Base-by-base conservation (phyloP, 257 asterid genomes). In the Solanum commersonii region DNA sequence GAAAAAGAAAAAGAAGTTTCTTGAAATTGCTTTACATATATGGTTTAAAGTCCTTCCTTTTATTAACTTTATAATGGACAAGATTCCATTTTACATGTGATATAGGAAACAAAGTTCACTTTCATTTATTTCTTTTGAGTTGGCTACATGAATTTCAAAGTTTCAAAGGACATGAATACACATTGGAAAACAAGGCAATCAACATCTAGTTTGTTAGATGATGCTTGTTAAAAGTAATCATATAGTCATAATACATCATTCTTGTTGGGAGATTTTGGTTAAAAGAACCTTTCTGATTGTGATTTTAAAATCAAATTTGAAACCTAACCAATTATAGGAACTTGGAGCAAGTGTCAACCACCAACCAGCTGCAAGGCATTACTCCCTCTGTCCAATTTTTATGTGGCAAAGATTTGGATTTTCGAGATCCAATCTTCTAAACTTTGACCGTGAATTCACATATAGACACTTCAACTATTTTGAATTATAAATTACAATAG, bases 271-370 rank as follows among this genome's bases (percentile, higher is more conserved):
- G 89, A 27, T 73, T 88, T 67, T 89, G 92, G 90, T 88, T 87
- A 81, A 88, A 72, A 85, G 42, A 87, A 83, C 31, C 73, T 72
- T 87, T 71, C 84, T 42, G 88, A 88, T 82, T 60, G 83, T 71
- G 89, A 87, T 68, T 68, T 42, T 65, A 89, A 83, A 5, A 73
- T 83, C 89, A 87, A 87, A 83, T 87, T 81, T 71, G 88, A 87
- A 88, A 91, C 93, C 91, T 86, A 90, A 90, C 84, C 89, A 90
- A 89, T 90, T n/a, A 89, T 89, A 86, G 40, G 9, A 87, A 84
- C 29, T 6, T 22, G 88, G 83, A 79, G 88, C 67, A 78, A 65
- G 87, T 72, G 86, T 89, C 94, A 90, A 91, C 91, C 87, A 84
- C 90, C 89, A 83, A 52, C 85, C 79, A 35, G 60, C 44, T 49